A percentile compares a stretch with the other conserved stretches of the same genome.
Evolutionary conservation across 1,139 yeast species (phyloP).

Genomic region (Hyphopichia khmerensis): DNA sequence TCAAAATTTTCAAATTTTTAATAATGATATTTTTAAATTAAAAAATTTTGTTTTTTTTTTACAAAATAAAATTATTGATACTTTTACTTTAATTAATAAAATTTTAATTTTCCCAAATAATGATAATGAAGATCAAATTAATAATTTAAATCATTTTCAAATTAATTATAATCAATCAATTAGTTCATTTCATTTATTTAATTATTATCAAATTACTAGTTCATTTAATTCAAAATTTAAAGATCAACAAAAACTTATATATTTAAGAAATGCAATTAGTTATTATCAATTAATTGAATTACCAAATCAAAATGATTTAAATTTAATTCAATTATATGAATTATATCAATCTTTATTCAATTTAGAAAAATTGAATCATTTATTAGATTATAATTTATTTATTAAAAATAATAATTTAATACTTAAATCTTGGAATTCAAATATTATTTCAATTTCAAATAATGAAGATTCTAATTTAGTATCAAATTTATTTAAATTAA

Average conservation of each 20-base stretch:
- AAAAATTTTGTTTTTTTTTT: conserved; percentile 26
- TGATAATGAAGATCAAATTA: conserved; percentile 8
- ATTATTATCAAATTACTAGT: conserved; percentile 30
- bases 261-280: conserved; percentile 35
- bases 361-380: conserved; percentile 32
- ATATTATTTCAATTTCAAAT: conserved; percentile 1
- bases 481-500: conserved; percentile 13
- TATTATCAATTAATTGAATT: conserved; percentile 35
- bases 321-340: conserved; percentile 31
- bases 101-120: conserved; percentile 27
- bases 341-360: conserved; percentile 34
- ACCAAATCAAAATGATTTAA: conserved; percentile 17
- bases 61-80: conserved; percentile 30
- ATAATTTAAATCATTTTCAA: conserved; percentile 15
- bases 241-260: conserved; percentile 35
- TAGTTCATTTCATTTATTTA: conserved; percentile 31
- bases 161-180: conserved; percentile 37
- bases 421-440: conserved; percentile 9
- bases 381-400: conserved; percentile 23
- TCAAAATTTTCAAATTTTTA: conserved; percentile 15
- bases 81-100: conserved; percentile 27
- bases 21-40: conserved; percentile 10
- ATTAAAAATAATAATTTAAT: conserved; percentile 19
- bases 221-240: conserved; percentile 27
- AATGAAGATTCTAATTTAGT: neutral